These are phyloP conservation scores for Suillus subalutaceus DNA, from an alignment of 768 basidiomycete species.

Conservation along the genomic window DNA sequence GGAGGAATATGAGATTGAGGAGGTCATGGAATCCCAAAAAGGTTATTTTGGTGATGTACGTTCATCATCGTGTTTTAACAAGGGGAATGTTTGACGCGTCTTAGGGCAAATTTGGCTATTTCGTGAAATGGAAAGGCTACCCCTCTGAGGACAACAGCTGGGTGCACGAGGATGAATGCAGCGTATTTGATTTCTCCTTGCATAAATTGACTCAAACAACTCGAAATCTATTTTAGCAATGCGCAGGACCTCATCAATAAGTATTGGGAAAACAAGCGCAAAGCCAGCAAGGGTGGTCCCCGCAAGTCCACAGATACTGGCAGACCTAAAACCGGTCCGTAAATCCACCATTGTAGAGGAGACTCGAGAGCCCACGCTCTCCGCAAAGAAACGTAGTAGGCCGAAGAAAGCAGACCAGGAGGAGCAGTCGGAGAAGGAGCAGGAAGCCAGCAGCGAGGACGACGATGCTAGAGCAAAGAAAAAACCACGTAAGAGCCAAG, in stretches of 20 bases:
- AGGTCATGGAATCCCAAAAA: constrained; percentile 68
- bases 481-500: constrained; percentile 43
- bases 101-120: constrained; percentile 72
- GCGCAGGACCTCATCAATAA: constrained; percentile 66
- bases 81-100: constrained; percentile 13
- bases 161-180: constrained; percentile 77
- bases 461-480: constrained; percentile 35
- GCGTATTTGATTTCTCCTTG: constrained; percentile 44
- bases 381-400: constrained; percentile 46
- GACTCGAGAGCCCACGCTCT: constrained; percentile 23
- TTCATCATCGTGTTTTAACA: constrained; percentile 18
- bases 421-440: constrained; percentile 37
- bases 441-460: constrained; percentile 26
- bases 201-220: constrained; percentile 9
- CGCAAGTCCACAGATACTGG: constrained; percentile 46
- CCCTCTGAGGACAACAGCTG: constrained; percentile 69
- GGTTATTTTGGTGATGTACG: constrained; percentile 52
- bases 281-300: constrained; percentile 40
- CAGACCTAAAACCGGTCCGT: constrained; percentile 33
- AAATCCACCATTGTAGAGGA: constrained; percentile 38
- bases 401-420: constrained; percentile 35
- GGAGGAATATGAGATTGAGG: constrained; percentile 75
- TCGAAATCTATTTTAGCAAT: constrained; percentile 47
- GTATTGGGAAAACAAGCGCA: constrained; percentile 61
- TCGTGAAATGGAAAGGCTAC: constrained; percentile 84